These are phyloP conservation scores for Apiotrichum montevideense DNA, from an alignment of 1,284 basidiomycete genomes.

Conservation along the genomic window DNA sequence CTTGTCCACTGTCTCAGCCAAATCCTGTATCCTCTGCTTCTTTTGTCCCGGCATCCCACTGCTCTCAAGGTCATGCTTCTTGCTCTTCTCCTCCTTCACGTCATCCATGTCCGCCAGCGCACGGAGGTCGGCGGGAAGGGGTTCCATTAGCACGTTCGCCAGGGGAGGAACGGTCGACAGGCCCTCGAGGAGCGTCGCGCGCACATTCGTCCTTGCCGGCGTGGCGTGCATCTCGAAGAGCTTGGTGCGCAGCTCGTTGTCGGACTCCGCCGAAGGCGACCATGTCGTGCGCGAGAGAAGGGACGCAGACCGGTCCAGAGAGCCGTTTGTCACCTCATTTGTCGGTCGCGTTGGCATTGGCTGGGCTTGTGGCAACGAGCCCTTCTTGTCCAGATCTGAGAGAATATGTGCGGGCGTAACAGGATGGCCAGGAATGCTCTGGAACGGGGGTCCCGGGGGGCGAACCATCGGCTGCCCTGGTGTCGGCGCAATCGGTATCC, in stretches of 20 bases:
- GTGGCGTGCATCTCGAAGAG: constrained; percentile 15
- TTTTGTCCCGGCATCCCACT: constrained; percentile 56
- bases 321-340: constrained; percentile 8
- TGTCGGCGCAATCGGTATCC: constrained; percentile 24
- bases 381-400: constrained; percentile 15
- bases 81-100: constrained; percentile 52
- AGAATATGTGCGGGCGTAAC: constrained; percentile 16
- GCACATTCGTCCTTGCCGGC: constrained; percentile 13
- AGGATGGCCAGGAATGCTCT: constrained; percentile 9
- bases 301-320: constrained; percentile 22
- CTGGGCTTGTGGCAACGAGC: constrained; percentile 12
- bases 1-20: constrained; percentile 84
- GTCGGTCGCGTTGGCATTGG: constrained; percentile 10
- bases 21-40: constrained; percentile 85
- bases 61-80: constrained; percentile 52
- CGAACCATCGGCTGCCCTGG: constrained; percentile 4
- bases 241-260: constrained; percentile 25
- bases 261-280: constrained; percentile 27
- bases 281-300: constrained; percentile 24
- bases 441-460: constrained; percentile 6
- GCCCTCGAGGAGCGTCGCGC: constrained; percentile 26
- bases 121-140: constrained; percentile 54
- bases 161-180: constrained; percentile 27
- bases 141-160: constrained; percentile 33
- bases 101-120: constrained; percentile 31